These are phyloP conservation scores for Lactarius hatsudake DNA, from an alignment of 768 basidiomycete species.

Conservation along the genomic window DNA sequence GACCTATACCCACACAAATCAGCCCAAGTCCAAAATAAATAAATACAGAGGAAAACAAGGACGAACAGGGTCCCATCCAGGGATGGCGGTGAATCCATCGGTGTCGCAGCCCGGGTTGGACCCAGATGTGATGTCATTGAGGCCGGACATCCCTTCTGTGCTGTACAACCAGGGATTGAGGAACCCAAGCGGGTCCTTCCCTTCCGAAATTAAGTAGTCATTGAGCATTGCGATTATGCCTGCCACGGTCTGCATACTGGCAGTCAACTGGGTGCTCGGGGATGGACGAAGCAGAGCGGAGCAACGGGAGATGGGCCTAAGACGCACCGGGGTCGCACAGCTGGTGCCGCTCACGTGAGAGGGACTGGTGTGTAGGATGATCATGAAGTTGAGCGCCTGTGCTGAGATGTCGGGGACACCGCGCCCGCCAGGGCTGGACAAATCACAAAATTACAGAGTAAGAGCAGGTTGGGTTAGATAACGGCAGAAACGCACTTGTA, in stretches of 20 bases:
- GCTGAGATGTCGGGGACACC: background rate
- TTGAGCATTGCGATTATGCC: background rate
- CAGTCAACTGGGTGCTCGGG: no score
- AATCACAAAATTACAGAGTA: background rate
- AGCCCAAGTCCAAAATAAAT: no score
- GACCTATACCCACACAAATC: no score
- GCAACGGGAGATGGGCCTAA: background rate
- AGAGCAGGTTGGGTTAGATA: background rate
- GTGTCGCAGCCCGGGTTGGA: background rate
- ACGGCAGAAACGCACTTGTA: no score
- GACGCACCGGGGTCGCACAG: background rate
- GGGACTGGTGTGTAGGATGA: background rate
- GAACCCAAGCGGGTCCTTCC: background rate
- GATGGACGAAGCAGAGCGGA: background rate
- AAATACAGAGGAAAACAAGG: no score
- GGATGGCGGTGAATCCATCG: background rate
- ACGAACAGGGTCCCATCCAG: background rate
- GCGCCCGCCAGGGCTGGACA: background rate
- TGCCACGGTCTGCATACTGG: background rate
- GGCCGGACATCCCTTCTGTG: no score
- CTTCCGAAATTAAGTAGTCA: background rate
- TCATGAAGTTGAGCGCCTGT: background rate
- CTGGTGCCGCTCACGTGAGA: background rate
- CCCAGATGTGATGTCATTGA: background rate
- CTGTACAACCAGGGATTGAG: background rate